A percentile compares a stretch with the other conserved stretches of the same genome.
These are phyloP conservation scores for Phytophthora nicotianae DNA, from an alignment of 352 stramenopile species.

Conservation along the genomic window DNA sequence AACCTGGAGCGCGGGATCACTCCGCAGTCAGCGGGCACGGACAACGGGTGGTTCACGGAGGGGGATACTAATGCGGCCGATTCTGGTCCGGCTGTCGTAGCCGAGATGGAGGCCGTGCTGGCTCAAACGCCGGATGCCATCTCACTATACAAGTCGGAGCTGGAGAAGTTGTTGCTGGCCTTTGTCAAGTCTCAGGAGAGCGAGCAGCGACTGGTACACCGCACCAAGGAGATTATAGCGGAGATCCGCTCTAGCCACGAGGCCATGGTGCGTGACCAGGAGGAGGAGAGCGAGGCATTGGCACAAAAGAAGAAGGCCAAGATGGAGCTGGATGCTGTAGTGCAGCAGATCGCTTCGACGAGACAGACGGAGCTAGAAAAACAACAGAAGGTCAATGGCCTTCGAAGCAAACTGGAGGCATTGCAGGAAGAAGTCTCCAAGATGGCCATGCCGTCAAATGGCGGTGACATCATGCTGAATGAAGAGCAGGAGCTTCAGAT, in stretches of 20 bases:
- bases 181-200: conserved; percentile 86
- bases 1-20: conserved; percentile 20
- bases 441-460: conserved; percentile 49
- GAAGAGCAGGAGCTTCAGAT: conserved; percentile 79
- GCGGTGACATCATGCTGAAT: conserved; percentile 58
- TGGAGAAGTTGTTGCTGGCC: conserved; percentile 78
- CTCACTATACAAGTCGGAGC: conserved; percentile 75
- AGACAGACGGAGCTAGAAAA: conserved; percentile 73
- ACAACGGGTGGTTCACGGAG: conserved; percentile 20
- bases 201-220: conserved; percentile 69
- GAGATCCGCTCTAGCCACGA: conserved; percentile 82
- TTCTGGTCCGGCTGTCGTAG: conserved; percentile 40
- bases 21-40: conserved; percentile 17
- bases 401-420: conserved; percentile 64
- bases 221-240: conserved; percentile 72
- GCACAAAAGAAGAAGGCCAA: conserved; percentile 75
- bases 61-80: conserved; percentile 8
- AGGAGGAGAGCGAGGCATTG: conserved; percentile 76
- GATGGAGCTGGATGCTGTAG: conserved; percentile 71
- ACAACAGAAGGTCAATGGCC: conserved; percentile 72
- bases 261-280: conserved; percentile 74
- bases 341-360: conserved; percentile 64
- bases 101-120: conserved; percentile 73
- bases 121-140: conserved; percentile 74
- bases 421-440: conserved; percentile 71